Evolutionary conservation across 1,284 basidiomycete species (phyloP), one percentile per base, ranked within the genome.

Genomic region (Cerioporus squamosus): DNA sequence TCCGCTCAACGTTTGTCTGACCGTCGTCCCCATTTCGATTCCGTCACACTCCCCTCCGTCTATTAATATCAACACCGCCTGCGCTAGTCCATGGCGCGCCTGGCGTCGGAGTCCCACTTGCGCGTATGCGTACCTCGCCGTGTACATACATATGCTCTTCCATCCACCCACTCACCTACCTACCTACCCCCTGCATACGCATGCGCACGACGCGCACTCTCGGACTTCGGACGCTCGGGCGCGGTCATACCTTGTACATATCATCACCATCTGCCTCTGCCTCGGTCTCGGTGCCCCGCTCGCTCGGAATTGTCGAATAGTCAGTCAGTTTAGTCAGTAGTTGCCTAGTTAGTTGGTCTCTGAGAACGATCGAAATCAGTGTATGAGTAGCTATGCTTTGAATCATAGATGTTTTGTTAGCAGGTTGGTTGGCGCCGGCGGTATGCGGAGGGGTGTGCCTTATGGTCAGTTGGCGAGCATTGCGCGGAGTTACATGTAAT

Each of bases 301-400:
- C 46, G 45, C 50, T 43, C 44, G 59, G 59, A 60, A 56, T 33
- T 55, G 53, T 55, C 53, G 53, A 52, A 52, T 55, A 59, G 50
- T 36, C 20, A 49, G 29, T 36, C 12, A 23, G 18, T 15, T 54
- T 38, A 48, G 48, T 43, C 26, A 54, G 26, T 54, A 48, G 45
- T 23, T 48, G 46, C 40, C 48, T n/a, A 10, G 38, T 44, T 29
- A 5, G 33, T 36, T 10, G 33, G 33, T 36, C 33, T 36, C 33
- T 15, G 26, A 24, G 48, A 50, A 40, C 23, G 17, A 50, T 50
- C 23, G 48, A 49, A 24, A 40, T 31, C 10, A 5, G 26, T 51
- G 39, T 26, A n/a, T 9, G 31, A 22, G 6, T 26, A 17, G n/a
- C 29, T 18, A 18, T 38, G 9, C 33, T 36, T 12, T 36, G 33